These are phyloP conservation scores for Lolium multiflorum DNA, from an alignment of 176 grass and related monocot species.

Conservation along the genomic window DNA sequence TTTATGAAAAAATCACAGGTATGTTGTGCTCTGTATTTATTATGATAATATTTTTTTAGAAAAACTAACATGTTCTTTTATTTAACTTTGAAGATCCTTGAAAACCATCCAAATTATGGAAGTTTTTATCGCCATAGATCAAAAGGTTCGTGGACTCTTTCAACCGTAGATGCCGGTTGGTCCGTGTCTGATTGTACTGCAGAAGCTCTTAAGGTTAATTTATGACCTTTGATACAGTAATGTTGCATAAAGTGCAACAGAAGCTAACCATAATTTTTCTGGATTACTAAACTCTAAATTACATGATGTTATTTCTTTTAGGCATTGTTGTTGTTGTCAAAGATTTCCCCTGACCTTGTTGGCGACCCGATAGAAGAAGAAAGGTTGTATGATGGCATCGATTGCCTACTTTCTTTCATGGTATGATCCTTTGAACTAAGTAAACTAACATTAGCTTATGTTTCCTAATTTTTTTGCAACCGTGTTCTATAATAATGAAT, in stretches of 20 bases:
- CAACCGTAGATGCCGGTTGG: constrained; percentile 42
- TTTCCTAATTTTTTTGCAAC: too few relatives aligned
- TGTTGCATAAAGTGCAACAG: too few relatives aligned
- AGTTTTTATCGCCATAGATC: constrained; percentile 35
- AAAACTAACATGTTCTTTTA: neutral
- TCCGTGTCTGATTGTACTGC: constrained; percentile 39
- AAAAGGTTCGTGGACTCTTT: constrained; percentile 50
- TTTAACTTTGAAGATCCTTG: neutral
- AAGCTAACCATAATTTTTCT: too few relatives aligned
- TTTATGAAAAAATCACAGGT: constrained; percentile 54
- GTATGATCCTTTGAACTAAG: neutral
- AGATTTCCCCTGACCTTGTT: constrained; percentile 30
- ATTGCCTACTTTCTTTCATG: constrained; percentile 43
- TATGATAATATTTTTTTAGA: neutral
- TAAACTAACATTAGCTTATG: too few relatives aligned
- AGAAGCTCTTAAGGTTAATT: constrained; percentile 34
- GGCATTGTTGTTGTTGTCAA: constrained; percentile 46
- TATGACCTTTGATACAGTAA: too few relatives aligned
- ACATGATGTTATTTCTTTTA: neutral
- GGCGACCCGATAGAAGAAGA: constrained; percentile 30
- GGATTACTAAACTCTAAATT: neutral
- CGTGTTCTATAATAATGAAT: too few relatives aligned
- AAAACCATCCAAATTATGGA: constrained; percentile 14
- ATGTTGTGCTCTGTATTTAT: neutral
- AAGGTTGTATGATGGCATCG: constrained; percentile 41